Conservation (phyloP, 345 rosid genomes). For the Citrus maxima region DNA sequence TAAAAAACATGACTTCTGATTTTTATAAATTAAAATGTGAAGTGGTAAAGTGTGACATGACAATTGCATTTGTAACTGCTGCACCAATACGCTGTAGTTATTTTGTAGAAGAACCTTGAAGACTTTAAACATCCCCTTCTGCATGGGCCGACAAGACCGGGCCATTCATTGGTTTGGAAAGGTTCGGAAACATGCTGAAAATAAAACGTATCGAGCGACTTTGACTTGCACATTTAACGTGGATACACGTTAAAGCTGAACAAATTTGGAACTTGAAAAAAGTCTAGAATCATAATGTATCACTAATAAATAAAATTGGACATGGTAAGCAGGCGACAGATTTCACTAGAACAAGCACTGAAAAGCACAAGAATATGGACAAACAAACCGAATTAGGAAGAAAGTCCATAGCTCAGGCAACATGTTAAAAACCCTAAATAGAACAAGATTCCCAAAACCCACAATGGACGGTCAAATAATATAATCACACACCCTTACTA, state of each 20-base stretch:
- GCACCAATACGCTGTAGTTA: no score
- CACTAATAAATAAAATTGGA: conserved; percentile 10
- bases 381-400: conserved; percentile 39
- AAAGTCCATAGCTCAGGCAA: conserved; percentile 26
- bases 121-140: no score
- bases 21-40: no score
- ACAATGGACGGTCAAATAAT: conserved; percentile 38
- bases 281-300: background rate
- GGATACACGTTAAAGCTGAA: background rate
- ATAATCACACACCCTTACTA: conserved; percentile 39
- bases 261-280: background rate
- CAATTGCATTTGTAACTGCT: no score
- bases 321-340: conserved; percentile 13
- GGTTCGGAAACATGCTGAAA: no score
- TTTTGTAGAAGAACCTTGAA: no score
- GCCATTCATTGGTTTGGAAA: no score
- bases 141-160: no score
- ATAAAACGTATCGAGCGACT: no score
- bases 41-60: no score
- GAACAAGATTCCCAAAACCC: conserved; percentile 38
- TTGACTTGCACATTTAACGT: no score
- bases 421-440: conserved; percentile 32
- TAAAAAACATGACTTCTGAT: no score
- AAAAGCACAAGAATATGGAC: conserved; percentile 34
- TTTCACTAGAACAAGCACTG: conserved; percentile 20